Evolutionary conservation across 306 rosid species (phyloP).

Genomic region (Crotalaria pallida): DNA sequence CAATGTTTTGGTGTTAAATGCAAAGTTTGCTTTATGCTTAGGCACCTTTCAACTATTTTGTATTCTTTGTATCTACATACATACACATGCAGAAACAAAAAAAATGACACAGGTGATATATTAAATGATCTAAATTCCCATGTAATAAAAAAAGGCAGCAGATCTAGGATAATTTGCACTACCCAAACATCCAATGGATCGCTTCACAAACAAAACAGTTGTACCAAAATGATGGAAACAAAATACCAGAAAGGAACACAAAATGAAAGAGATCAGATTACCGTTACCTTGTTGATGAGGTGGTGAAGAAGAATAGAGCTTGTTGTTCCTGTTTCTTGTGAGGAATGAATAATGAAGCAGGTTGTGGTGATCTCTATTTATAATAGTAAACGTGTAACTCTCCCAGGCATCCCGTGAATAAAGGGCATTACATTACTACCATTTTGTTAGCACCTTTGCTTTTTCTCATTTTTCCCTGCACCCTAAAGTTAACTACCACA

Average conservation of each 20-base stretch:
- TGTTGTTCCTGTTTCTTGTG: slow-evolving; percentile 9
- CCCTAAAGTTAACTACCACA: slow-evolving; percentile 7
- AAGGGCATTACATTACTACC: not conserved
- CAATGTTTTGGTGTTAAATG: no score
- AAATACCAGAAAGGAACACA: not conserved
- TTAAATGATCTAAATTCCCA: not conserved
- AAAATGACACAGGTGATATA: not conserved
- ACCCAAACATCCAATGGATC: slow-evolving; percentile 18
- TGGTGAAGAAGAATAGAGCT: not conserved
- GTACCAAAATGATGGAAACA: not conserved
- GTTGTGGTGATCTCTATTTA: slow-evolving; percentile 8
- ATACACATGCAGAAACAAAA: not conserved
- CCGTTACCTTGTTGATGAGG: not conserved
- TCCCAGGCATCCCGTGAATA: slow-evolving; percentile 17
- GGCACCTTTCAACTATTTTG: not conserved
- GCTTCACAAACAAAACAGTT: not conserved
- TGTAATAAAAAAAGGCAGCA: slow-evolving; percentile 8
- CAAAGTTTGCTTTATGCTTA: not conserved
- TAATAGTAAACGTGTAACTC: not conserved
- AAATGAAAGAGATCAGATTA: not conserved
- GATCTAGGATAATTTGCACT: slow-evolving; percentile 24
- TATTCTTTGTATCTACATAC: not conserved
- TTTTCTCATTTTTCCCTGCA: not conserved
- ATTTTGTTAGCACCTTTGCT: slow-evolving; percentile 18
- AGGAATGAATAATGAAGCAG: slow-evolving; percentile 1